Evolutionary conservation across 2,329 filamentous ascomycete genomes (phyloP), one percentile per base, ranked within the genome.

Genomic region (Aspergillus tubingensis): DNA sequence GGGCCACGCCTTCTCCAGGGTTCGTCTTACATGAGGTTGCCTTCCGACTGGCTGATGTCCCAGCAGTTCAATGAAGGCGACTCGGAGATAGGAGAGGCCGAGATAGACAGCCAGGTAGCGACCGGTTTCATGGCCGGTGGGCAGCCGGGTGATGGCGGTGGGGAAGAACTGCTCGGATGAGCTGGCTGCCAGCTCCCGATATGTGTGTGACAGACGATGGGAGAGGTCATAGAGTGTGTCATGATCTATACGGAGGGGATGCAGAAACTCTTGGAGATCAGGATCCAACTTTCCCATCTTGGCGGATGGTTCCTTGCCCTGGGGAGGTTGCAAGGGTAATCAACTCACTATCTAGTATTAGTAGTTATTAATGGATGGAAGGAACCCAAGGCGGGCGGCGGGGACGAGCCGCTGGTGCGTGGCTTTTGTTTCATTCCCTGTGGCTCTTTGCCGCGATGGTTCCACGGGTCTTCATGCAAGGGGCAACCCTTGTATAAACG

Each of bases 1-100:
- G 7, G 89, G 85, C 89, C 90, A 92, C 57, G 85, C 85, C 65
- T 83, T 88, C 72, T 92, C 90, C 58, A 91, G 76, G 5, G 85
- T 83, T 50, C 87, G 81, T 38, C 80, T 80, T 32, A 89, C 79
- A 47, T 82, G 82, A 13, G 78, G 82, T 74, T 63, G 72, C 55
- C 73, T 71, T 17, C 70, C 73, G n/a, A 72, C 69, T 21, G 72
- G 67, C 52, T 68, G 63, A 38, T 77, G 72, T 4, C 76, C 77
- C 11, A 79, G 64, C 3, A 84, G 67, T 53, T 84, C 81, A 51
- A 84, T 81, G 57, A 83, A 83, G 5, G 80, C 81, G 5, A 83
- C 80, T 60, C 81, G 76, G 30, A 84, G 71, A 64, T 84, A 83
- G 13, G 78, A 81, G 13, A 82, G 75, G 27, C 82, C 82, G 41